These are phyloP conservation scores for Acidomyces sp. DNA, from an alignment of 495 filamentous ascomycete species.

Conservation along the genomic window DNA sequence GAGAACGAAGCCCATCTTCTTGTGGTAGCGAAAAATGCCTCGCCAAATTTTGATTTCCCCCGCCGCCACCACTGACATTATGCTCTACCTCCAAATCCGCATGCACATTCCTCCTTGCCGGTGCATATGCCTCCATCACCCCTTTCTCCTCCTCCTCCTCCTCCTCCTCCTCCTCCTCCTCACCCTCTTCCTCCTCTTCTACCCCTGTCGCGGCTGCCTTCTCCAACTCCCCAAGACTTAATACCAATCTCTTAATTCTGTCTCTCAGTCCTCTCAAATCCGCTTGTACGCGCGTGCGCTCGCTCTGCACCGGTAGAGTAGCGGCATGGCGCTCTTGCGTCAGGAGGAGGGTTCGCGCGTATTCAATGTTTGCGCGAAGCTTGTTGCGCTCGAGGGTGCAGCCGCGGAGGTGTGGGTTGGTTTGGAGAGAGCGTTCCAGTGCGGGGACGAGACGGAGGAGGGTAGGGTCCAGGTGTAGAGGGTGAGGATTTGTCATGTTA, in stretches of 20 bases:
- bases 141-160: constrained; percentile 16
- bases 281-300: constrained; percentile 51
- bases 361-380: constrained; percentile 48
- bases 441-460: background rate
- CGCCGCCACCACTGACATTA: too few relatives aligned
- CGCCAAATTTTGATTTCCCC: too few relatives aligned
- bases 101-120: constrained; percentile 16
- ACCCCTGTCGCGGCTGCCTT: constrained; percentile 34
- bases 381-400: constrained; percentile 14
- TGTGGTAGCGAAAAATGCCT: too few relatives aligned
- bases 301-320: constrained; percentile 48
- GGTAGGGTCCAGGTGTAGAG: background rate
- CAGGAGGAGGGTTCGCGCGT: constrained; percentile 62
- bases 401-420: background rate
- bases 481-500: too few relatives aligned
- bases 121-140: constrained; percentile 20
- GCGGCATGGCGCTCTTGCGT: constrained; percentile 62
- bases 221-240: constrained; percentile 34
- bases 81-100: constrained; percentile 15
- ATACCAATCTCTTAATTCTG: constrained; percentile 30
- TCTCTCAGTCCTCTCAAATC: constrained; percentile 54
- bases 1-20: too few relatives aligned
- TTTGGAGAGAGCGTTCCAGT: constrained; percentile 1
- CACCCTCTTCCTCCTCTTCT: constrained; percentile 17
- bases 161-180: constrained; percentile 17